A percentile compares a stretch with the other conserved stretches of the same genome.
Conservation (phyloP, 2,329 filamentous ascomycete species). For the Botrytis galanthina region DNA sequence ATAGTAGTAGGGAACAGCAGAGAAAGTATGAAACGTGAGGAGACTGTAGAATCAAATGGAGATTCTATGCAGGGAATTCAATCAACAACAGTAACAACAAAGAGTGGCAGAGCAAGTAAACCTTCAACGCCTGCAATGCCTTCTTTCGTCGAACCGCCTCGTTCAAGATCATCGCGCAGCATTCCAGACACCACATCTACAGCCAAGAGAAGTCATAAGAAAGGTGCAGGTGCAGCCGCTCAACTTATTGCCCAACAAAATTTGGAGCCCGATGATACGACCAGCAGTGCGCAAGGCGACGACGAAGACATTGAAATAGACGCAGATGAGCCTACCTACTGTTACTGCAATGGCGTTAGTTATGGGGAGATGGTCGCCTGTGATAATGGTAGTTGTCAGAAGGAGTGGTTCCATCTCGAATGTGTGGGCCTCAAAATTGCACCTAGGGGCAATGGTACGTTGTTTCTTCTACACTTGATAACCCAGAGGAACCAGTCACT, state of each 20-base stretch:
- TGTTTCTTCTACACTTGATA: background rate
- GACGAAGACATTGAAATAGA: conserved; percentile 61
- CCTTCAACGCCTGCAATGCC: conserved; percentile 62
- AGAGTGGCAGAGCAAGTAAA: conserved; percentile 65
- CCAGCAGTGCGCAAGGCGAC: conserved; percentile 46
- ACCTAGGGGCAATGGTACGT: conserved; percentile 55
- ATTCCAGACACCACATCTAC: conserved; percentile 34
- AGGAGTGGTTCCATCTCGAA: conserved; percentile 81
- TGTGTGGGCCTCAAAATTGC: conserved; percentile 78
- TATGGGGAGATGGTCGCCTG: conserved; percentile 85
- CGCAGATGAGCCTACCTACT: conserved; percentile 71
- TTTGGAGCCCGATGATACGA: conserved; percentile 47
- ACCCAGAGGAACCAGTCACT: background rate
- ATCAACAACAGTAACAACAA: conserved; percentile 46
- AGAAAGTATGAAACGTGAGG: conserved; percentile 47
- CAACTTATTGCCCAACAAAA: conserved; percentile 36
- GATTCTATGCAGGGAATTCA: conserved; percentile 40
- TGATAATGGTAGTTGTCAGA: conserved; percentile 68
- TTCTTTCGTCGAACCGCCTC: conserved; percentile 54
- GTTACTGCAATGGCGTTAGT: conserved; percentile 76
- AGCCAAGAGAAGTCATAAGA: conserved; percentile 59
- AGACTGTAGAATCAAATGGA: conserved; percentile 49
- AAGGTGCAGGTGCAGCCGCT: conserved; percentile 46
- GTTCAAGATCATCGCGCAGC: conserved; percentile 55
- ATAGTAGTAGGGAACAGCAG: conserved; percentile 43